Evolutionary conservation across 768 basidiomycete species (phyloP).

Genomic region (Stropharia rugosoannulata): DNA sequence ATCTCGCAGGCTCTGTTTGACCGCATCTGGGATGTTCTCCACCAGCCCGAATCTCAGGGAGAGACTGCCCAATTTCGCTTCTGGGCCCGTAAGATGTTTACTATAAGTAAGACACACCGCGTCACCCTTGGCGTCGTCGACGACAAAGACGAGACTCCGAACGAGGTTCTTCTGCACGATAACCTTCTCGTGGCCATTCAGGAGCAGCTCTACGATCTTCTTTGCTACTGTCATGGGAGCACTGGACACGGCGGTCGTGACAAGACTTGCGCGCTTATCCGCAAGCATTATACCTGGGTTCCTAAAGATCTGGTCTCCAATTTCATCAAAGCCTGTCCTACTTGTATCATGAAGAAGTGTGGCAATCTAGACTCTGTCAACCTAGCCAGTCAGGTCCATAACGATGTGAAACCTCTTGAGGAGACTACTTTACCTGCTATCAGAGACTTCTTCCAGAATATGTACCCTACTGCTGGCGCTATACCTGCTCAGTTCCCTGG

Average conservation of each 20-base stretch:
- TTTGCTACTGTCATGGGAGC: conserved; percentile 70
- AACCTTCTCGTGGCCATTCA: conserved; percentile 71
- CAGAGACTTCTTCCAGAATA: conserved; percentile 19
- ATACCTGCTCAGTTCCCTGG: conserved; percentile 1
- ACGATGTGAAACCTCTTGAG: conserved; percentile 10
- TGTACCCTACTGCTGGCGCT: conserved; percentile 11
- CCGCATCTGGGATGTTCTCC: conserved; percentile 68
- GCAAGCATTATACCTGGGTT: conserved; percentile 76
- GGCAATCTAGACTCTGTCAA: conserved; percentile 26
- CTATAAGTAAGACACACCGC: conserved; percentile 37
- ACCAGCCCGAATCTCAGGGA: conserved; percentile 42
- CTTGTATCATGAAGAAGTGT: conserved; percentile 55
- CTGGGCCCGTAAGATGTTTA: conserved; percentile 86
- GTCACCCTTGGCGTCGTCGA: conserved; percentile 21
- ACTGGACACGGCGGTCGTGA: conserved; percentile 76
- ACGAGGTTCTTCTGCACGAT: conserved; percentile 66
- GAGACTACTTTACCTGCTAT: conserved; percentile 18
- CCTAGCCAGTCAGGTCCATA: conserved; percentile 9
- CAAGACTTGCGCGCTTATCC: conserved; percentile 67
- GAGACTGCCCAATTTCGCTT: conserved; percentile 73
- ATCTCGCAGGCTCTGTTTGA: conserved; percentile 72
- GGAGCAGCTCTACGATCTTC: conserved; percentile 76
- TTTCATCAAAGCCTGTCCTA: conserved; percentile 79
- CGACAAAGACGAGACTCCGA: conserved; percentile 11
- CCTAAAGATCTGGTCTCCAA: conserved; percentile 81